phyloP scores from a whole-genome alignment of 2,329 filamentous ascomycete species.

The Dothistroma pini region DNA sequence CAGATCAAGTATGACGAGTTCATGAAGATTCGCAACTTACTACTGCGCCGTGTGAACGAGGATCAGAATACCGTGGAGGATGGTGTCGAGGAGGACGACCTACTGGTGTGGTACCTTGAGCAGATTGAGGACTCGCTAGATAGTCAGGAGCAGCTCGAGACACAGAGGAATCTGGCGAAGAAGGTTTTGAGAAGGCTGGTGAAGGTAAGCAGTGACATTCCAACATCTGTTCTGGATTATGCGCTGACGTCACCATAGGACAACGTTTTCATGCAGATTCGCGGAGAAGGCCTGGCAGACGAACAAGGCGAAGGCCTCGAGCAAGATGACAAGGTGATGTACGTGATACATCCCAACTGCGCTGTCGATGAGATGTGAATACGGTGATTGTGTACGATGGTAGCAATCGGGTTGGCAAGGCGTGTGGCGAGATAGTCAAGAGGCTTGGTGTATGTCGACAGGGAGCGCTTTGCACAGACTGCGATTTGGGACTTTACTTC shows the following conservation, averaged over 20 bases:
- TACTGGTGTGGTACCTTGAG: slow-evolving; percentile 88
- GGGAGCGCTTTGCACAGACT: not conserved
- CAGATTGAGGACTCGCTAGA: slow-evolving; percentile 80
- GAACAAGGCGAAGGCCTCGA: slow-evolving; percentile 48
- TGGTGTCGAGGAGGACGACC: slow-evolving; percentile 76
- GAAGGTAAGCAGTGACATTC: slow-evolving; percentile 61
- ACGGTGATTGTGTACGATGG: not conserved
- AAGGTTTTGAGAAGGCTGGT: slow-evolving; percentile 96
- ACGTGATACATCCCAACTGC: slow-evolving; percentile 92
- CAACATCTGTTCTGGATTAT: not conserved
- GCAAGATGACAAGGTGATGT: slow-evolving; percentile 58
- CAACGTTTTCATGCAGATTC: slow-evolving; percentile 56
- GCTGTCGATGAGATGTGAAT: slow-evolving; percentile 60
- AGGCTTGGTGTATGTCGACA: not conserved
- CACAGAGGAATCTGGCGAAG: slow-evolving; percentile 66
- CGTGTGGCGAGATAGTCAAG: not conserved
- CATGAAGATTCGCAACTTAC: slow-evolving; percentile 79
- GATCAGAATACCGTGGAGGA: slow-evolving; percentile 74
- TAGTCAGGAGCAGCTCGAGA: slow-evolving; percentile 74
- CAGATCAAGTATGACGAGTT: slow-evolving; percentile 97
- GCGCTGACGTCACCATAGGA: slow-evolving; percentile 42
- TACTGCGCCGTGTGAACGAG: slow-evolving; percentile 78
- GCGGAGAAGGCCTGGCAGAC: slow-evolving; percentile 59
- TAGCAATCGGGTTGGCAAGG: not conserved
- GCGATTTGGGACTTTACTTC: not conserved